Base-by-base conservation (phyloP, 169 alveolate genomes). In the Cryptosporidium canis region DNA sequence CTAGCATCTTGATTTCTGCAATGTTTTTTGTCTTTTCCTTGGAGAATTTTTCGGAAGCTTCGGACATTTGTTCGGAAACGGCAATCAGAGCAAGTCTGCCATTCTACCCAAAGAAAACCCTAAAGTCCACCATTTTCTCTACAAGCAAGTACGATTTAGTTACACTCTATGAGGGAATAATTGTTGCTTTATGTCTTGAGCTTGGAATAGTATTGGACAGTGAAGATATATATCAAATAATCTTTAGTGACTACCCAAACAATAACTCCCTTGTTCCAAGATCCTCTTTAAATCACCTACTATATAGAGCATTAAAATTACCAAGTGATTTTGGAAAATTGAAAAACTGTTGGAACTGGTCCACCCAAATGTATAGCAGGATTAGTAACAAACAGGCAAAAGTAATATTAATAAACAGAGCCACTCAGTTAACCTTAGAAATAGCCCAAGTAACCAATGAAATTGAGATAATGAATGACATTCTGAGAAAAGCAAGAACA, bases 11-110 rank as follows among this genome's bases (percentile, higher is more conserved):
- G 0, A 24, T 61, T 33, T 55, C 87, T 21, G 87, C 87, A 14
- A 37, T 77, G 3, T 77, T 77, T 77, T 41, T 77, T 24, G 31
- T 66, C 9, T 39, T 35, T 58, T 41, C 55, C 33, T 6, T 39
- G 9, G 66, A 39, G 37, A 77, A 55, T 39, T 44, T 31, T 58
- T 24, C 87, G 9, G 61, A 39, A 44, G 71, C 87, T 44, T 58
- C 87, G 18, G 87, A 77, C 31, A 77, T 77, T 56, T 77, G 87
- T 33, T 77, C 87, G n/a, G 87, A 77, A 29, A 41, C 71, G n/a
- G 72, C 77, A 29, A 77, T 77, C 1, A 77, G 87, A 77, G 71
- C 77, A 58, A 43, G 39, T 61, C 14, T 77, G 12, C 87, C 87
- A 16, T 77, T 77, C 41, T 77, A 58, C 27, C 87, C 77, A 2